Conservation (phyloP, 768 basidiomycete genomes). For the Russula abietina region DNA sequence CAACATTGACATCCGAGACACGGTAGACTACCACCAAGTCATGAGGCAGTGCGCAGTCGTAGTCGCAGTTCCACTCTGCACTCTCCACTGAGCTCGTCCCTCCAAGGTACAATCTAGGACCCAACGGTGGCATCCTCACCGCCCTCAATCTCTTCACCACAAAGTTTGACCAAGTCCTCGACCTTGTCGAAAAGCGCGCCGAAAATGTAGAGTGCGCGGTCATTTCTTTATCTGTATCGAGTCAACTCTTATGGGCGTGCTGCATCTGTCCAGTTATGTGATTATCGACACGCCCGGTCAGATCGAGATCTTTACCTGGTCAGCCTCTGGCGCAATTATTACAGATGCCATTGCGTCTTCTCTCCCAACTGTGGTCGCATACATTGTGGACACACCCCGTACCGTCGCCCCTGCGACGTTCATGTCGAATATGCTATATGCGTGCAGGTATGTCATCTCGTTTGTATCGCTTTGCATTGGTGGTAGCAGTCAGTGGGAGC, state of each 20-base stretch:
- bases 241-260: not conserved
- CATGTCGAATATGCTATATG: slow-evolving; percentile 99
- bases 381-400: slow-evolving; percentile 95
- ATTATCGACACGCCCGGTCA: slow-evolving; percentile 97
- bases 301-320: slow-evolving; percentile 99
- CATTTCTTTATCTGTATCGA: not conserved
- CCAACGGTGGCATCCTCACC: slow-evolving; percentile 96
- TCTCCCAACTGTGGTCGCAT: slow-evolving; percentile 91
- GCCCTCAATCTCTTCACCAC: slow-evolving; percentile 97
- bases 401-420: slow-evolving; percentile 94
- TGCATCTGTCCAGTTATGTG: slow-evolving; percentile 57
- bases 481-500: not conserved
- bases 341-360: slow-evolving; percentile 94
- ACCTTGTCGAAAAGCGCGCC: slow-evolving; percentile 84
- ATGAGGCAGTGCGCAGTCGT: slow-evolving; percentile 96
- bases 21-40: slow-evolving; percentile 94
- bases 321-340: slow-evolving; percentile 96
- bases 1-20: slow-evolving; percentile 98
- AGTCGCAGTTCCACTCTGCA: slow-evolving; percentile 26
- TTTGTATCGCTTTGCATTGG: not conserved
- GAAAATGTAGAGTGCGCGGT: slow-evolving; percentile 76
- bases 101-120: slow-evolving; percentile 90
- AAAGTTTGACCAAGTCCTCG: slow-evolving; percentile 95
- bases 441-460: slow-evolving; percentile 68
- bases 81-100: slow-evolving; percentile 12